Evolutionary conservation across 169 alveolate species (phyloP).

Genomic region (Toxoplasma gondii): DNA sequence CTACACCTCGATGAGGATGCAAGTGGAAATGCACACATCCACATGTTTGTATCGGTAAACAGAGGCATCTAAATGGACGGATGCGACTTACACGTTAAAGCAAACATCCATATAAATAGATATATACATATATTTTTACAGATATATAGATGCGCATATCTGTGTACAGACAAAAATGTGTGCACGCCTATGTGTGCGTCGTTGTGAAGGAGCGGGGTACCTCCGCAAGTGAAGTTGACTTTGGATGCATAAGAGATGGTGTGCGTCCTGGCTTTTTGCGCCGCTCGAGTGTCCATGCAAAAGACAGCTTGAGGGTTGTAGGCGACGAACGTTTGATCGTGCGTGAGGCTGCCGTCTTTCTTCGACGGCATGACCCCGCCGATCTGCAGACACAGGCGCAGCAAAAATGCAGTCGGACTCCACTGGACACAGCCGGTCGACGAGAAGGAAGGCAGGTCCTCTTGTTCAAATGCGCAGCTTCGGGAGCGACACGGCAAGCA

Average conservation of each 20-base stretch:
- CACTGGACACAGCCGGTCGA: neutral
- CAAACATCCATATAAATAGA: too few relatives aligned
- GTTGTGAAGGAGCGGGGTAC: neutral
- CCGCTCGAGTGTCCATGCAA: conserved; percentile 76
- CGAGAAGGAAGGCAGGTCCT: neutral
- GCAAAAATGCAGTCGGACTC: neutral
- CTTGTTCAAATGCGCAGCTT: neutral
- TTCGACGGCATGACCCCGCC: conserved; percentile 71
- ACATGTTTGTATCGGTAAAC: too few relatives aligned
- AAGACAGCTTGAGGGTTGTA: conserved; percentile 72
- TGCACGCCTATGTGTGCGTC: too few relatives aligned
- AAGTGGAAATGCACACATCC: too few relatives aligned
- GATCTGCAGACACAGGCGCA: conserved; percentile 17
- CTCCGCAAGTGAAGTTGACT: conserved; percentile 70
- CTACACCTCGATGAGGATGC: too few relatives aligned
- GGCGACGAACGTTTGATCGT: conserved; percentile 65
- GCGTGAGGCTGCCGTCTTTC: conserved; percentile 66
- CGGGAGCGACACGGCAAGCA: neutral
- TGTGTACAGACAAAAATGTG: neutral
- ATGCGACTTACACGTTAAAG: too few relatives aligned
- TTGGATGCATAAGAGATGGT: conserved; percentile 71
- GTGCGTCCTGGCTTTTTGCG: conserved; percentile 61
- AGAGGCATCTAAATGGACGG: too few relatives aligned
- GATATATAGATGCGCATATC: neutral
- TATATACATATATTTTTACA: neutral